Conservation (phyloP, 352 stramenopile genomes). For the Phytophthora chlamydospora region DNA sequence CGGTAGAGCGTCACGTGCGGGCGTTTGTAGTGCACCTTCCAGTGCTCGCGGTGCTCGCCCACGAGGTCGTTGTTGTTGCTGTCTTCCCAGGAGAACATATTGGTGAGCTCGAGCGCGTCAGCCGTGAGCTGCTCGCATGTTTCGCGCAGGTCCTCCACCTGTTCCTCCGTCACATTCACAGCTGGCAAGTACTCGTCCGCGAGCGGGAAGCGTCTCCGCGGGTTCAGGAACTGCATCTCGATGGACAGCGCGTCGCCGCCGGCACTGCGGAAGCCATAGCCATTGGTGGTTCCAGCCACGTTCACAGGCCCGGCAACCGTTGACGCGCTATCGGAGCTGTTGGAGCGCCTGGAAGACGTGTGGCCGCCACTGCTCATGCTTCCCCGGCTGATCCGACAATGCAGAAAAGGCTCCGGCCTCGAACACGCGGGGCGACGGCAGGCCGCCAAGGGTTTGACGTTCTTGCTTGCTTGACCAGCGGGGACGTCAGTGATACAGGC, state of each 20-base stretch:
- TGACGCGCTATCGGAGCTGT: conserved; percentile 39
- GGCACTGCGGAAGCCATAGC: conserved; percentile 56
- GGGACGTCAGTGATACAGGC: conserved; percentile 30
- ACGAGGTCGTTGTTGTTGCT: conserved; percentile 49
- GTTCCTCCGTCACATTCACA: conserved; percentile 43
- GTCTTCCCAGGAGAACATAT: conserved; percentile 63
- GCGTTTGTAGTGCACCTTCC: conserved; percentile 60
- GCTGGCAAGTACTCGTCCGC: conserved; percentile 57
- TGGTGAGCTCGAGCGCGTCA: conserved; percentile 53
- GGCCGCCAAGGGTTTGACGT: conserved; percentile 3
- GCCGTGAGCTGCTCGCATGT: conserved; percentile 55
- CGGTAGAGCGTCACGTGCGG: conserved; percentile 64
- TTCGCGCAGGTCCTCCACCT: conserved; percentile 50
- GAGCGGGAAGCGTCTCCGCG: conserved; percentile 63
- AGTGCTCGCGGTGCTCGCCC: conserved; percentile 40
- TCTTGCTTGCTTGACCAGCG: conserved; percentile 27
- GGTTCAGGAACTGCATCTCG: conserved; percentile 64
- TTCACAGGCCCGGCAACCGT: conserved; percentile 32
- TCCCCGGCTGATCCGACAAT: conserved; percentile 29
- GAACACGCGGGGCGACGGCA: conserved; percentile 22
- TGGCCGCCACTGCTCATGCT: conserved; percentile 28
- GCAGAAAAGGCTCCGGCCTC: conserved; percentile 20
- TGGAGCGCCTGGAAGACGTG: conserved; percentile 30
- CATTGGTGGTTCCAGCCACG: conserved; percentile 47
- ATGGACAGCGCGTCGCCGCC: conserved; percentile 65